phyloP scores from a whole-genome alignment of 345 rosid genomes.

The Moricandia moricandioides region DNA sequence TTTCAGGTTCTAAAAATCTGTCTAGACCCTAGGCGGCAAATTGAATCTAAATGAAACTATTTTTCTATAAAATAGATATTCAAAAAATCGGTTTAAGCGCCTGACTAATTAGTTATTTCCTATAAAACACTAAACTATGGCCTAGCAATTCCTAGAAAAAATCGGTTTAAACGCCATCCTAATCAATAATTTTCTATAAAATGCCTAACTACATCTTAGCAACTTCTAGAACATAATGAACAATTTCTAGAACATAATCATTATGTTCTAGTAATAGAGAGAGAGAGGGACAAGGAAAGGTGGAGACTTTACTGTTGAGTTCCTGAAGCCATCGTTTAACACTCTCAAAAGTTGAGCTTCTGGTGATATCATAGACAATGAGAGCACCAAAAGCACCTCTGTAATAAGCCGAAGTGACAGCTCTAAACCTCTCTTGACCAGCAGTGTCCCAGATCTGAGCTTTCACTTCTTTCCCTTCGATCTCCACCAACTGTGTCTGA shows the following conservation, averaged over 20 bases:
- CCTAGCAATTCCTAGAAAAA: no score
- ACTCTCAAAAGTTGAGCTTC: conserved; percentile 70
- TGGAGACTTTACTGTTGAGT: conserved; percentile 55
- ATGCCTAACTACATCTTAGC: neutral
- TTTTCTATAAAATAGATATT: no score
- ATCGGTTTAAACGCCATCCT: no score
- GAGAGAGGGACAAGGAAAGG: neutral
- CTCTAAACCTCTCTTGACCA: conserved; percentile 93
- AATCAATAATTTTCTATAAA: no score
- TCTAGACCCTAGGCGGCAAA: no score
- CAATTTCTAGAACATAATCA: neutral
- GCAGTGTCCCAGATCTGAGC: conserved; percentile 99
- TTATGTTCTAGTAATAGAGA: neutral
- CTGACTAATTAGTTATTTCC: no score
- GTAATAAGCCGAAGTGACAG: conserved; percentile 93
- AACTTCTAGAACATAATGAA: no score
- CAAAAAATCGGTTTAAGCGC: no score
- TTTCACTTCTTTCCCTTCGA: conserved; percentile 86
- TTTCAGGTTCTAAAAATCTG: neutral
- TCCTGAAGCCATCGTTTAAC: conserved; percentile 91
- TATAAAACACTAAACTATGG: no score
- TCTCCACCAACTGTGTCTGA: conserved; percentile 78
- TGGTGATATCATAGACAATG: conserved; percentile 81
- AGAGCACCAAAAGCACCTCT: conserved; percentile 94
- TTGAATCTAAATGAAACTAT: no score